Percentiles rank a stretch among this genome's conserved stretches.
Conservation (phyloP, 2,329 filamentous ascomycete genomes). For the Aspergillus floridensis region DNA sequence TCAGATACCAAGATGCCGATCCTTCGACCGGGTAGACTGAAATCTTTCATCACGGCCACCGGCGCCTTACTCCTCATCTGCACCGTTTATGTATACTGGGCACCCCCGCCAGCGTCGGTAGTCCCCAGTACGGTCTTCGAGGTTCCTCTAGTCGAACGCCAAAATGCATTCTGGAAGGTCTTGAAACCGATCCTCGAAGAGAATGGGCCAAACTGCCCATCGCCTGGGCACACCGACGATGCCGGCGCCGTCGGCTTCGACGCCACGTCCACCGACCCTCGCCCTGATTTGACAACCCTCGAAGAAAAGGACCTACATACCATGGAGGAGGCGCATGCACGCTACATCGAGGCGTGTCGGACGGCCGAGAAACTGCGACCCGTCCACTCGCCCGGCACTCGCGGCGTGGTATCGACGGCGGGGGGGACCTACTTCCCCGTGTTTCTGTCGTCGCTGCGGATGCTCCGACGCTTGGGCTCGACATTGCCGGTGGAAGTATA, state of each 20-base stretch:
- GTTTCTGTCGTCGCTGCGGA: slow-evolving; percentile 51
- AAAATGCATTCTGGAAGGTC: slow-evolving; percentile 38
- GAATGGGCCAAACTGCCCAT: slow-evolving; percentile 31
- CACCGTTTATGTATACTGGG: slow-evolving; percentile 39
- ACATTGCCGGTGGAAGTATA: slow-evolving; percentile 50
- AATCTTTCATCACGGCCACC: slow-evolving; percentile 29
- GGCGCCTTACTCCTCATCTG: slow-evolving; percentile 31
- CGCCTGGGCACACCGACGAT: slow-evolving; percentile 26
- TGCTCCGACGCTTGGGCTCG: slow-evolving; percentile 53
- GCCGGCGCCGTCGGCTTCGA: slow-evolving; percentile 30
- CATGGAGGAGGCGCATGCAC: slow-evolving; percentile 42
- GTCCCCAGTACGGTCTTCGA: slow-evolving; percentile 35
- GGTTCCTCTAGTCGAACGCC: slow-evolving; percentile 34
- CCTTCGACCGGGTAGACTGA: slow-evolving; percentile 29
- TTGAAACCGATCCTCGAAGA: slow-evolving; percentile 35
- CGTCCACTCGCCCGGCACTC: slow-evolving; percentile 39
- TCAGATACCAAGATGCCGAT: slow-evolving; percentile 21
- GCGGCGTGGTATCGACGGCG: slow-evolving; percentile 53
- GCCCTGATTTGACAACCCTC: slow-evolving; percentile 38
- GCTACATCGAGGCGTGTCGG: slow-evolving; percentile 38
- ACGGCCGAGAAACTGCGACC: slow-evolving; percentile 29
- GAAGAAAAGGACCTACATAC: slow-evolving; percentile 32
- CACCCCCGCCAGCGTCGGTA: slow-evolving; percentile 31
- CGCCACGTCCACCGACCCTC: slow-evolving; percentile 26
- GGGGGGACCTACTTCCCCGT: slow-evolving; percentile 50